These are phyloP conservation scores for Rugonectria rugulosa DNA, from an alignment of 2,329 filamentous ascomycete genomes.

Conservation along the genomic window DNA sequence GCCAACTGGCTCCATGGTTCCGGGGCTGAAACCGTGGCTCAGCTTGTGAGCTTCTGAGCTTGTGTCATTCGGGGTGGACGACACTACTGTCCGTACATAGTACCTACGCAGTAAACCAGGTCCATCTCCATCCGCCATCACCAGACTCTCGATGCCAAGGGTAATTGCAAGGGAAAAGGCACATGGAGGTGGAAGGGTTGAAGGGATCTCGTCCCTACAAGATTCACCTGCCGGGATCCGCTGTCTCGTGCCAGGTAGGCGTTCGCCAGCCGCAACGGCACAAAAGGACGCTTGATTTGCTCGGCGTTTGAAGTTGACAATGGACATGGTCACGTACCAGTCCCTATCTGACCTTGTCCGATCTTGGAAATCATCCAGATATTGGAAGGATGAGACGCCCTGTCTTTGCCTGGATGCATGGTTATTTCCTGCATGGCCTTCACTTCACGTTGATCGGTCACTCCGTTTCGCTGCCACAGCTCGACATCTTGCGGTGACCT, in stretches of 20 bases:
- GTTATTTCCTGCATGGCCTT: constrained; percentile 1
- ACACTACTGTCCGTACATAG: no score
- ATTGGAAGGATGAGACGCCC: constrained; percentile 12
- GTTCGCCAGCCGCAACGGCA: constrained; percentile 15
- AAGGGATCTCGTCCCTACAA: constrained; percentile 18
- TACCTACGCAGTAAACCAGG: no score
- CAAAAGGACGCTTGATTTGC: constrained; percentile 20
- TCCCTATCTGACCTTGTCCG: constrained; percentile 10
- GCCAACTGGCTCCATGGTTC: constrained; percentile 26
- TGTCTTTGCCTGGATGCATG: constrained; percentile 5
- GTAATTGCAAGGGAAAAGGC: not conserved
- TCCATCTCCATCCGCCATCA: constrained; percentile 6
- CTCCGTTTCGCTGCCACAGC: not conserved
- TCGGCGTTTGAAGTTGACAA: constrained; percentile 36
- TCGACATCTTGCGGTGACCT: no score
- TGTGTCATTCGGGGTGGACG: constrained; percentile 30
- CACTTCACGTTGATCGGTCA: constrained; percentile 3
- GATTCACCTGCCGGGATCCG: constrained; percentile 26
- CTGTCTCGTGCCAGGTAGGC: constrained; percentile 22
- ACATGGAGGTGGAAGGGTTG: not conserved
- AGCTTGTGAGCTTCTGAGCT: no score
- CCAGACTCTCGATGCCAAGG: constrained; percentile 3
- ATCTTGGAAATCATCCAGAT: constrained; percentile 6
- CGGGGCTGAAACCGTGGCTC: constrained; percentile 39
- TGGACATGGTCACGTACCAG: constrained; percentile 5